A percentile compares a stretch with the other conserved stretches of the same genome.
These are phyloP conservation scores for Suillus ampliporus DNA, from an alignment of 768 basidiomycete species.

Conservation along the genomic window DNA sequence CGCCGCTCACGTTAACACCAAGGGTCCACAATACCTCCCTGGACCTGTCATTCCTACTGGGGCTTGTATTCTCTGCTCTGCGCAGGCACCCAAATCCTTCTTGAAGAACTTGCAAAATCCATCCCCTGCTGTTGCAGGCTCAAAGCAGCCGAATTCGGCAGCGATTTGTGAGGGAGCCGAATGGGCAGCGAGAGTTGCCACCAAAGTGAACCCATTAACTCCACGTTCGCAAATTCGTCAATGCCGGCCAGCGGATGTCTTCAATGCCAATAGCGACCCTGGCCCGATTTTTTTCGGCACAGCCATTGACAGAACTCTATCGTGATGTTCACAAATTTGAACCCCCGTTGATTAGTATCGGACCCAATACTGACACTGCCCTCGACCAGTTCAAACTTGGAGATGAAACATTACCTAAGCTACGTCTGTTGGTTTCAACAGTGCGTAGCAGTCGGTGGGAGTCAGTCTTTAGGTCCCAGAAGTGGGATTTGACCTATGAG, in stretches of 20 bases:
- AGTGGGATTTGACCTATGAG: constrained; percentile 4
- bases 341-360: constrained; percentile 17
- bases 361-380: constrained; percentile 13
- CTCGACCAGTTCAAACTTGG: constrained; percentile 9
- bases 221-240: neutral
- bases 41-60: neutral
- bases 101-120: too few relatives aligned
- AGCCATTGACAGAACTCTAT: too few relatives aligned
- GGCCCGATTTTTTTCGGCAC: too few relatives aligned
- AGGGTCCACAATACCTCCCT: neutral
- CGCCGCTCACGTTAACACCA: neutral
- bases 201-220: neutral
- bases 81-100: neutral
- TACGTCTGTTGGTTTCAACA: constrained; percentile 1
- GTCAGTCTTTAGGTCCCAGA: neutral
- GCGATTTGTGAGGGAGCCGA: too few relatives aligned
- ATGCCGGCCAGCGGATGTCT: neutral
- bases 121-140: too few relatives aligned
- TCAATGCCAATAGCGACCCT: neutral
- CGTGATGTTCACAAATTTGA: neutral
- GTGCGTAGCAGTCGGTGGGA: constrained; percentile 13
- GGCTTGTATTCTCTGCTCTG: constrained; percentile 1
- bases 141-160: too few relatives aligned
- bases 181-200: too few relatives aligned
- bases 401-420: constrained; percentile 5